Base-by-base conservation (phyloP, 1,139 yeast genomes). In the Yamadazyma blattariae region DNA sequence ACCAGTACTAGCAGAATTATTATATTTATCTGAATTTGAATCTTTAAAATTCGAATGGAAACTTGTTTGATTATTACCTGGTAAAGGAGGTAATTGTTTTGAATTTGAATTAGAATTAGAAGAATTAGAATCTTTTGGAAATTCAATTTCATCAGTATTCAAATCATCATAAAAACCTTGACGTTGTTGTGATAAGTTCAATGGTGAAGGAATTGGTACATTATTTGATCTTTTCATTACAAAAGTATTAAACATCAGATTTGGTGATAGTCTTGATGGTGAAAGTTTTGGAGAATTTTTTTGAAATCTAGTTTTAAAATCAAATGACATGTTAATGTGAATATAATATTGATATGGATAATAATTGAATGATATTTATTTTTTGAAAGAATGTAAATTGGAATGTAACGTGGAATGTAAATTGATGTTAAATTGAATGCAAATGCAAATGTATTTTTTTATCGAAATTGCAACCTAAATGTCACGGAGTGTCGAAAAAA, bases 201-300 rank as follows among this genome's bases (percentile, higher is more conserved):
- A 39, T n/a, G 47, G 47, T 12, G 46, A 40, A 10, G 48, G 47
- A 13, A 37, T 37, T 13, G 45, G 39, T 13, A 38, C 36, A 27
- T 32, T 27, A 21, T 27, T 30, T 12, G 16, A 16, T 30, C 33
- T 30, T 25, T 15, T 25, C 27, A 25, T 25, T 14, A 15, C 27
- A 15, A 16, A 25, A 5, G 19, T 25, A 25, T 25, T 25, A 25
- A 23, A 23, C 25, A 23, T 23, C 25, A 23, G 25, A 12, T 23
- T 23, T 7, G 25, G 25, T 23, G 25, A 23, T 4, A 13, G n/a
- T 7, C 13, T 23, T 23, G 25, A 23, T n/a, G 25, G 14, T 23
- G 19, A 17, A 17, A 17, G 7, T 25, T 15, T 15, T 13, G 19
- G 19, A 8, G 19, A 25, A 15, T 25, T 25, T 25, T 15, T 25